Base-by-base conservation (phyloP, 2,329 filamentous ascomycete species). In the Diaporthe eres region DNA sequence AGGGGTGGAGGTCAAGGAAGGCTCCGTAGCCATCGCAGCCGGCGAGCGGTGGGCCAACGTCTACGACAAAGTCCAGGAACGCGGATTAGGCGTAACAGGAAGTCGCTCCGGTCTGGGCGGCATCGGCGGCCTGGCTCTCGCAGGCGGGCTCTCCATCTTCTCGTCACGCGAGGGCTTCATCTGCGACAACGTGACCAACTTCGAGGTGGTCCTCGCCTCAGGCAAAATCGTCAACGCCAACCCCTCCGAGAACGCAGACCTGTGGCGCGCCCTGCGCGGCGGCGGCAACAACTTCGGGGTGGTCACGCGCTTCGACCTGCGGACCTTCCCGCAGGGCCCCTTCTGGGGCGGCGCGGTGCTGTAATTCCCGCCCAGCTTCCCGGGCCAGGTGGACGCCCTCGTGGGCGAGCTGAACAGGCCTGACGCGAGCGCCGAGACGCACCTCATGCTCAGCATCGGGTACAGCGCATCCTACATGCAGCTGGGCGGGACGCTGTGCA, bases 191-290 rank as follows among this genome's bases (percentile, higher is more conserved):
- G 81, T 86, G 4, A 60, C 79, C 47, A 83, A 82, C 71, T 86
- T 80, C 65, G 81, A 87, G 74, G 39, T 88, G 37, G 85, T 88
- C 8, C 81, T 87, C 0, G 83, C 84, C 0, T 80, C 82, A 25
- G 86, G 87, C 5, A 49, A 78, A 1, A 81, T 87, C 34, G 79
- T 87, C 28, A 83, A 84, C 13, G 86, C 84, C 13, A 86, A 83
- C 55, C 77, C 76, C 0, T 60, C 77, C 0, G 72, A 81, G 8
- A 82, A 87, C 74, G 17, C 79, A 0, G 86, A 88, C 71, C 82
- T 88, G 1, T 88, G 81, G 79, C 82, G 81, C 67, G 86, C 86
- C 1, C 80, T 88, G 6, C 83, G 84, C n/a, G 87, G 86, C 12
- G 86, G 86, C 39, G 81, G 83, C 31, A 85, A 83, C 76, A 88